phyloP scores from a whole-genome alignment of 148 eudicot genomes.

The Rhododendron griersonianum region DNA sequence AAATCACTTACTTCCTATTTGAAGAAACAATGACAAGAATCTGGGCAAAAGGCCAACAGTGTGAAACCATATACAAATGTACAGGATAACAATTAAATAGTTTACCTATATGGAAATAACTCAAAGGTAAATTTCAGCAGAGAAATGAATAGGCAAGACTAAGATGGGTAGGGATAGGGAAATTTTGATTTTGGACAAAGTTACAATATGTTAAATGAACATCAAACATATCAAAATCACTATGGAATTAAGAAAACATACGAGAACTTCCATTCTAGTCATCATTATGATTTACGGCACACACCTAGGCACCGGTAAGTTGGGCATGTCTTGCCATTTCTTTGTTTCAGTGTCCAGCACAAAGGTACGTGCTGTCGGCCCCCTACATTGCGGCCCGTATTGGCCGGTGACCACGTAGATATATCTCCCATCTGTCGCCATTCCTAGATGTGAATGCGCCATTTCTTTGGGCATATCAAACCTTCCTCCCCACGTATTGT shows the following conservation, averaged over 20 bases:
- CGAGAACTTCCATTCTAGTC: background rate
- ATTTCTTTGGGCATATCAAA: constrained; percentile 99
- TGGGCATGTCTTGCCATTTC: constrained; percentile 72
- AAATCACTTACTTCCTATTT: background rate
- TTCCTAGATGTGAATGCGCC: constrained; percentile 99
- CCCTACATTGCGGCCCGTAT: constrained; percentile 98
- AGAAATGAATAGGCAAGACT: background rate
- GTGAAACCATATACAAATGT: background rate
- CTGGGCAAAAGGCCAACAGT: background rate
- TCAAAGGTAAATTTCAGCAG: background rate
- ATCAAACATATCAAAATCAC: background rate
- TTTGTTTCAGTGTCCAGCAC: constrained; percentile 81
- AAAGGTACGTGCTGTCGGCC: constrained; percentile 80
- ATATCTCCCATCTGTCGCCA: constrained; percentile 96
- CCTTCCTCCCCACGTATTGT: constrained; percentile 86
- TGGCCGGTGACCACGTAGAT: constrained; percentile 93
- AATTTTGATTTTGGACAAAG: background rate
- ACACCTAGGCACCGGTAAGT: constrained; percentile 92
- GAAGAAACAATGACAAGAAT: background rate
- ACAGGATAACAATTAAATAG: background rate
- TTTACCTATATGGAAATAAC: background rate
- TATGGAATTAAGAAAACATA: background rate
- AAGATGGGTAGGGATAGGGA: background rate
- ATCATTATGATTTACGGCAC: constrained; percentile 15
- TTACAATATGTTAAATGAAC: background rate